Base-by-base conservation (phyloP, 1,139 yeast species). In the Blastobotrys persicus region DNA sequence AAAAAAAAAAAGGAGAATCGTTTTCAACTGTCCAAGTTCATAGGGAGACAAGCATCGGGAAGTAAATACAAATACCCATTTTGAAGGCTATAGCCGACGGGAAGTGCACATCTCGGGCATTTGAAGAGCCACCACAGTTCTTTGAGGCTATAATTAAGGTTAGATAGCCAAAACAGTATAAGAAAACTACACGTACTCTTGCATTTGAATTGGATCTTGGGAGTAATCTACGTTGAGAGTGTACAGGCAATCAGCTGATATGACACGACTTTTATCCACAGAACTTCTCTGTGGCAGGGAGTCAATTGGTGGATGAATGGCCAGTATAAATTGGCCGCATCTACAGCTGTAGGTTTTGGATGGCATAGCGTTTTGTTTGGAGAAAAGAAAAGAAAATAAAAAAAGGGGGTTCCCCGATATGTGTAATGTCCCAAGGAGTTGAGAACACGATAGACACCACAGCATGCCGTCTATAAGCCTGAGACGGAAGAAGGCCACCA, bases 381-480 rank as follows among this genome's bases (percentile, higher is more conserved):
- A n/a, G n/a, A n/a, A n/a, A n/a, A n/a, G n/a, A n/a, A n/a, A n/a
- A n/a, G n/a, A n/a, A n/a, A n/a, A n/a, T n/a, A n/a, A 23, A 23
- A 23, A 23, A 23, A 23, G 28, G 28, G 28, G 28, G 28, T 23
- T n/a, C n/a, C n/a, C 28, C 28, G 28, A 23, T 23, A 9, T 23
- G 28, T 23, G 9, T 6, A 23, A 23, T 23, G 28, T 23, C 28
- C 28, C 28, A 23, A 23, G 28, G 28, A 5, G 28, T 23, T 23
- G 28, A 37, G 19, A 37, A 37, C 41, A 18, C 18, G 19, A 17
- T 6, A 34, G 11, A 19, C 7, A 37, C 41, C 19, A 37, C 19
- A 23, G 26, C 19, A 37, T 37, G 41, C 41, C 41, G 41, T 37
- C 41, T 6, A 37, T 37, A 37, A 37, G 28, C 41, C 41, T 37